These are phyloP conservation scores for Serendipita vermifera DNA, from an alignment of 768 basidiomycete species.

Conservation along the genomic window DNA sequence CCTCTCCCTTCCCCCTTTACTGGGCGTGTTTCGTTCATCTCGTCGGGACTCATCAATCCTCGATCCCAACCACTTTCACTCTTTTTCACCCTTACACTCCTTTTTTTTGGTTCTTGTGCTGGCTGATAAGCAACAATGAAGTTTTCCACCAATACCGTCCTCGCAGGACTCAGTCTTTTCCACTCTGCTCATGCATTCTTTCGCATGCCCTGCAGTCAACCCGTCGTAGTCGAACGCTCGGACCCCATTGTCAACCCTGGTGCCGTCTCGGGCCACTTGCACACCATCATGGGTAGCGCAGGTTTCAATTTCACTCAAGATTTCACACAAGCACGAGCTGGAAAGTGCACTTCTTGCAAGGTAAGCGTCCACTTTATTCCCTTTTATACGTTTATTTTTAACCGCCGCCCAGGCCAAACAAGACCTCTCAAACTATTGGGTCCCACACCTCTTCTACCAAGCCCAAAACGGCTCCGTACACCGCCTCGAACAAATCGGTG, in stretches of 20 bases:
- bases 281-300: background rate
- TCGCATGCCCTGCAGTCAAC: constrained; percentile 11
- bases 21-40: no score
- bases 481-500: constrained; percentile 11
- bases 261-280: constrained; percentile 7
- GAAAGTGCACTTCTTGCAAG: constrained; percentile 10
- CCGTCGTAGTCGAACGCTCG: constrained; percentile 8
- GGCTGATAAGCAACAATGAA: no score
- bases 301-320: constrained; percentile 7
- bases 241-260: constrained; percentile 12
- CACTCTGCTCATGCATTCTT: constrained; percentile 8
- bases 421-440: constrained; percentile 11
- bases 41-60: no score
- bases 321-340: background rate
- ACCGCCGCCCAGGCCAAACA: background rate
- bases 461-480: constrained; percentile 11
- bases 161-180: background rate
- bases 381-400: background rate
- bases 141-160: no score
- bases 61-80: no score
- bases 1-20: no score
- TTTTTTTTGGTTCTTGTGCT: no score
- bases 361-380: background rate
- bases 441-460: constrained; percentile 10
- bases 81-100: no score